Percentiles rank a stretch among this genome's conserved stretches.
Evolutionary conservation across 768 basidiomycete species (phyloP).

Genomic region (Mycena sanguinolenta): DNA sequence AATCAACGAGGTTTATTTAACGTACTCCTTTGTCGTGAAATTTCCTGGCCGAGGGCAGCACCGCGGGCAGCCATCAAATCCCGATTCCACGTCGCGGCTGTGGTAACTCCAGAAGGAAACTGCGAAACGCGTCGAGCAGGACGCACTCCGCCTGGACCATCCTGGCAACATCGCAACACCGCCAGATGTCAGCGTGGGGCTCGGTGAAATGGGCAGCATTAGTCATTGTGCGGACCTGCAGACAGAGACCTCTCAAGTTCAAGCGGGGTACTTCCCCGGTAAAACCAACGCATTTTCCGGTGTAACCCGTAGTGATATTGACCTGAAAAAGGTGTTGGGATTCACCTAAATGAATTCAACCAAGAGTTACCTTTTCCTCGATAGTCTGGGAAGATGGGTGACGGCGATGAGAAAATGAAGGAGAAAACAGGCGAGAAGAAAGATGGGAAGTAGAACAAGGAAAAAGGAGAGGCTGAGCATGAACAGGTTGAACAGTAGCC

Average conservation of each 20-base stretch:
- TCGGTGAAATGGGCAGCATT: no score
- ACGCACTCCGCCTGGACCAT: slow-evolving; percentile 15
- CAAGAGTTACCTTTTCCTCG: slow-evolving; percentile 18
- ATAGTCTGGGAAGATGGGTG: slow-evolving; percentile 9
- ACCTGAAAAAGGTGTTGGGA: slow-evolving; percentile 9
- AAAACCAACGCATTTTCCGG: slow-evolving; percentile 25
- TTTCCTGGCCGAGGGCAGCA: slow-evolving; percentile 19
- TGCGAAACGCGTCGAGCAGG: slow-evolving; percentile 27
- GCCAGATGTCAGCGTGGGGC: no score
- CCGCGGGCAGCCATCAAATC: slow-evolving; percentile 20
- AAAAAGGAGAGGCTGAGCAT: background rate
- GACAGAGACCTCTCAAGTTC: slow-evolving; percentile 7
- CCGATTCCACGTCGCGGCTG: slow-evolving; percentile 26
- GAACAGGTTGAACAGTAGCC: background rate
- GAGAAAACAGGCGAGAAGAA: no score
- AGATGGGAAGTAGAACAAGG: no score
- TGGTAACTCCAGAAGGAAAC: slow-evolving; percentile 24
- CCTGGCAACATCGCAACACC: background rate
- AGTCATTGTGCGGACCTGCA: background rate
- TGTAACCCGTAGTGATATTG: slow-evolving; percentile 28
- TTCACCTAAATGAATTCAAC: background rate
- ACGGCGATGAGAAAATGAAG: no score
- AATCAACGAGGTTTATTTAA: background rate
- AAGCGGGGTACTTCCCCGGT: slow-evolving; percentile 24
- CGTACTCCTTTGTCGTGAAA: slow-evolving; percentile 29